Base-by-base conservation (phyloP, 768 basidiomycete species). In the Gautieria morchelliformis region DNA sequence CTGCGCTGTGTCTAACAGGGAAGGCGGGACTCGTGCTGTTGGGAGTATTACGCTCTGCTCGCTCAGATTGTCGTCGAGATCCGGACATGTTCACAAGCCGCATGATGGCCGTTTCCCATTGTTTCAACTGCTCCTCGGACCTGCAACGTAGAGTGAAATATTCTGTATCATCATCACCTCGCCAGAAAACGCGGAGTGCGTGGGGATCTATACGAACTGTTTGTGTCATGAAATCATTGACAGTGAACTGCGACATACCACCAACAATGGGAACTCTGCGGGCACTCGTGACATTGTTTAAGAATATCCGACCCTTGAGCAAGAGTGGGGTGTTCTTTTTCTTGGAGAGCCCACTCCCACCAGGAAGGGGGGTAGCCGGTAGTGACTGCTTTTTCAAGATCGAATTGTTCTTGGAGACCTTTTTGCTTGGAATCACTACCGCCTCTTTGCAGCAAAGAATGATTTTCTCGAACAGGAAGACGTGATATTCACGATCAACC, bases 391-490 rank as follows among this genome's bases (percentile, higher is more conserved):
- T 95, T 78, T 94, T 92, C 60, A 96, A 70, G 51, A 97, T 82
- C 7, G 90, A 90, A 57, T 89, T 89, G 66, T 79, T 93, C 77
- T 97, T 97, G 63, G 78, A 76, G 40, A 74, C 75, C 71, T 91
- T 89, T 69, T 81, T 83, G 56, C 66, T 69, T 11, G 79, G 75
- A 6, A 78, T 76, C 5, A 77, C 76, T 15, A 77, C 67, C 6
- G 87, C 86, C 69, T 98, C 96, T 70, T 98, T 98, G 78, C 96
- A 98, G 72, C 96, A 99, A 20, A 98, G 80, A 62, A 99, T 93
- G 70, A 99, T 99, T 74, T 93, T 93, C 74, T 98, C 94, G 63
- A 99, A 99, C 37, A 99, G 77, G 78, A 97, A 99, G 58, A 99
- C 94, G 63, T 95, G 93, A 65, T 98, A 98, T 70, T 99, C 96